phyloP scores from a whole-genome alignment of 2,329 filamentous ascomycete species.

The Colletotrichum endophyticum region DNA sequence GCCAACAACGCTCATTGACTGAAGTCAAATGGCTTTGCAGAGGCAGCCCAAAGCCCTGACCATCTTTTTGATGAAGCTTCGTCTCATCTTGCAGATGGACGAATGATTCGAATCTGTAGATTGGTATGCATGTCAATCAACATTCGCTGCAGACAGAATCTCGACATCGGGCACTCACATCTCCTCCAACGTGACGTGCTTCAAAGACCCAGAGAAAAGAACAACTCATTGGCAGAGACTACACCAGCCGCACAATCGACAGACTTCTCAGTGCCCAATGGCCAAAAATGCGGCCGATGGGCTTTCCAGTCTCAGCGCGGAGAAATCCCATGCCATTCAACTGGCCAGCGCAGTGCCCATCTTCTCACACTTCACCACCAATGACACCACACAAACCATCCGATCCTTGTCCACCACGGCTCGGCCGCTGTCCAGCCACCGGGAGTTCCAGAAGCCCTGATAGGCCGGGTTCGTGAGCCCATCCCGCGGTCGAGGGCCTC shows the following conservation, averaged over 20 bases:
- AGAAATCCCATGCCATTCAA: not conserved
- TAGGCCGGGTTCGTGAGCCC: not conserved
- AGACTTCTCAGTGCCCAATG: not conserved
- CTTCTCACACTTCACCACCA: not conserved
- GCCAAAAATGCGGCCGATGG: not conserved
- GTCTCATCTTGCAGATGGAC: not conserved
- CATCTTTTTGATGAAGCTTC: not conserved
- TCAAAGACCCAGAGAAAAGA: not conserved
- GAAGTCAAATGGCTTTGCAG: not conserved
- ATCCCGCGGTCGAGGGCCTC: not conserved
- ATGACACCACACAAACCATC: not conserved
- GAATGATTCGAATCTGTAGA: not conserved
- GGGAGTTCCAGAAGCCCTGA: not conserved
- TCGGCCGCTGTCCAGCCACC: not conserved
- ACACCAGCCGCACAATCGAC: not conserved
- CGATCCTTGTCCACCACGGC: slow-evolving; percentile 1
- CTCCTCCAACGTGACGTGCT: not conserved
- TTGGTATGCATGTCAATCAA: not conserved
- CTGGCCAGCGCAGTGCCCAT: not conserved
- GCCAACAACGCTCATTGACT: not conserved
- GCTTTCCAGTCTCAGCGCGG: not conserved
- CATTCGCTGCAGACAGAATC: not conserved
- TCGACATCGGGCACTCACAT: not conserved
- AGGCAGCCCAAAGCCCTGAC: not conserved
- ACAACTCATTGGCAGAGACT: not conserved